Evolutionary conservation across 148 eudicot genomes (phyloP).

Genomic region (Camellia sinensis): DNA sequence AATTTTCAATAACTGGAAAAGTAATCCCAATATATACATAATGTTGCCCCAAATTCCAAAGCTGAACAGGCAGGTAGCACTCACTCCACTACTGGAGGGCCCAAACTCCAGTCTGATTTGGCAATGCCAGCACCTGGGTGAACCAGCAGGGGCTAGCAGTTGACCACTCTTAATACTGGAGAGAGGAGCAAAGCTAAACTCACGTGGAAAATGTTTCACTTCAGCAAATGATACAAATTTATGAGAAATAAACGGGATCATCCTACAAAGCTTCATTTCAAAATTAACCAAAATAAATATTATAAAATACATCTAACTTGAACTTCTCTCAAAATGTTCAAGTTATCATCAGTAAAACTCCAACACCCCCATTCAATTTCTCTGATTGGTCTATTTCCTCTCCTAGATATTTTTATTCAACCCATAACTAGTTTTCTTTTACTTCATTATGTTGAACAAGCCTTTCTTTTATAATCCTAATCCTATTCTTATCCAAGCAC

Average conservation of each 20-base stretch:
- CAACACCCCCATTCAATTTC: neutral
- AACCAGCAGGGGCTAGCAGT: neutral
- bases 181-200: constrained; percentile 12
- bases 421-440: neutral
- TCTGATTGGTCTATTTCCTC: neutral
- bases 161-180: neutral
- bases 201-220: neutral
- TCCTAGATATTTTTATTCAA: neutral
- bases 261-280: neutral
- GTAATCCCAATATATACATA: neutral
- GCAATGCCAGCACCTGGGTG: neutral
- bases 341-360: neutral
- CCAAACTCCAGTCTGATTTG: neutral
- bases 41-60: neutral
- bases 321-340: neutral
- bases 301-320: neutral
- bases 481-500: neutral
- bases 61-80: neutral
- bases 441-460: neutral
- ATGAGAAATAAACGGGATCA: neutral
- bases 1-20: neutral
- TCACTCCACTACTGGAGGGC: constrained; percentile 6
- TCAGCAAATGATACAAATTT: neutral
- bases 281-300: neutral
- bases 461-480: neutral